Percentiles rank a stretch among this genome's conserved stretches.
phyloP scores from a whole-genome alignment of 2,329 filamentous ascomycete genomes.

The Colletotrichum sp. region DNA sequence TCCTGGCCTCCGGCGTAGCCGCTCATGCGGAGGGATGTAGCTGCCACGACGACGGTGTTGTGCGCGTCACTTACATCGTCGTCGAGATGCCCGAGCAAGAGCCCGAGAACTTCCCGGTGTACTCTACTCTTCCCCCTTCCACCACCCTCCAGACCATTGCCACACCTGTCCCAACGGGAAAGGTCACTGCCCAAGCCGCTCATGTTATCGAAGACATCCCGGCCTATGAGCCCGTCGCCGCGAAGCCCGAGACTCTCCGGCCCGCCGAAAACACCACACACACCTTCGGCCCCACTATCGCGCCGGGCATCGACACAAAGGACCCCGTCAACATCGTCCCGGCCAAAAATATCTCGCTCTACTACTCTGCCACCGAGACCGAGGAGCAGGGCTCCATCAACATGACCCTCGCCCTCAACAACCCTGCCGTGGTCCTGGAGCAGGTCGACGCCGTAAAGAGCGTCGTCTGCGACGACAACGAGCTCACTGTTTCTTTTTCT shows the following conservation, averaged over 20 bases:
- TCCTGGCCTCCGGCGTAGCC: constrained; percentile 4
- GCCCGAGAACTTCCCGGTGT: background rate
- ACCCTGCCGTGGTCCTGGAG: constrained; percentile 27
- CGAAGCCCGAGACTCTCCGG: constrained; percentile 26
- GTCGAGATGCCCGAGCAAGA: constrained; percentile 23
- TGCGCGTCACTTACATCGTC: constrained; percentile 22
- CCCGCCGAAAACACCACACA: constrained; percentile 28
- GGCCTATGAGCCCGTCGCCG: background rate
- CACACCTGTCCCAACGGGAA: background rate
- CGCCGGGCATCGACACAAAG: constrained; percentile 9
- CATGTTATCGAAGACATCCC: constrained; percentile 7
- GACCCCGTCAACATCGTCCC: constrained; percentile 25
- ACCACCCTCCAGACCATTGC: background rate
- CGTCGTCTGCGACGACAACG: constrained; percentile 16
- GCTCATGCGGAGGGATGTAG: constrained; percentile 18
- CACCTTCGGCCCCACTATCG: constrained; percentile 19
- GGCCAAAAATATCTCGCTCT: constrained; percentile 19
- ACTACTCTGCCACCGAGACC: constrained; percentile 16
- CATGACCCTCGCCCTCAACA: constrained; percentile 25
- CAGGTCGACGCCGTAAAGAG: constrained; percentile 20
- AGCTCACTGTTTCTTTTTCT: constrained; percentile 24
- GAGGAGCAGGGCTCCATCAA: constrained; percentile 23
- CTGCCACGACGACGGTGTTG: constrained; percentile 9
- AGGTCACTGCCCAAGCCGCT: background rate
- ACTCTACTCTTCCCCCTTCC: background rate